A percentile compares a stretch with the other conserved stretches of the same genome.
phyloP scores from a whole-genome alignment of 306 rosid genomes.

The Arachis hypogaea region DNA sequence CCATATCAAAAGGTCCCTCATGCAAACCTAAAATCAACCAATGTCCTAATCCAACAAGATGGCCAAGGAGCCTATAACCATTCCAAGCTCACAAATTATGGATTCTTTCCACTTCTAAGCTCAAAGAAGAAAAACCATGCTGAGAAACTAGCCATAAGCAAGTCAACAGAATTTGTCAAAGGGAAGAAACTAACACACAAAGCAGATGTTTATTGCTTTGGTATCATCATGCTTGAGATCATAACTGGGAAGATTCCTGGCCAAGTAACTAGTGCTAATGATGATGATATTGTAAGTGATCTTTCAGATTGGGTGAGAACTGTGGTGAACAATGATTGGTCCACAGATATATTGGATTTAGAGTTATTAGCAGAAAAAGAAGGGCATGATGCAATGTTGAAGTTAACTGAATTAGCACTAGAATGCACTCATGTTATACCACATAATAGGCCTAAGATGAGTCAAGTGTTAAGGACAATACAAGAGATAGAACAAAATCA shows the following conservation, averaged over 20 bases:
- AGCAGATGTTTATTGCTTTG: slow-evolving; percentile 72
- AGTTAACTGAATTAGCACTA: slow-evolving; percentile 66
- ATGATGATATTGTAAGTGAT: slow-evolving; percentile 43
- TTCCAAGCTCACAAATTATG: slow-evolving; percentile 66
- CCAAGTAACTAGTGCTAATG: slow-evolving; percentile 47
- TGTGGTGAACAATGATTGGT: slow-evolving; percentile 75
- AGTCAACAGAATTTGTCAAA: slow-evolving; percentile 60
- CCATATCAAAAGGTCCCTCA: slow-evolving; percentile 70
- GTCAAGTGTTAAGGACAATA: slow-evolving; percentile 53
- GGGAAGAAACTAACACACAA: slow-evolving; percentile 63
- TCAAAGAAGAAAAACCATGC: slow-evolving; percentile 24
- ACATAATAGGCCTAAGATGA: slow-evolving; percentile 63
- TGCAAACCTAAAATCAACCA: slow-evolving; percentile 69
- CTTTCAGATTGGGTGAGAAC: slow-evolving; percentile 75
- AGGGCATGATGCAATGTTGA: slow-evolving; percentile 69
- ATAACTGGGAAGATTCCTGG: slow-evolving; percentile 76
- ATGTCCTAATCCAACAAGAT: slow-evolving; percentile 50
- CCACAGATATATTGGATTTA: slow-evolving; percentile 67
- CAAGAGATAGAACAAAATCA: slow-evolving; percentile 54
- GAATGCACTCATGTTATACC: slow-evolving; percentile 64
- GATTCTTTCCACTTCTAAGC: slow-evolving; percentile 55
- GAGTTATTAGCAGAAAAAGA: slow-evolving; percentile 63
- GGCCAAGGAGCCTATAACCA: slow-evolving; percentile 33
- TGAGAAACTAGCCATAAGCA: slow-evolving; percentile 53
- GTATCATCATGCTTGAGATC: slow-evolving; percentile 67